Conservation (phyloP, 2,329 filamentous ascomycete genomes). For the Bipolaris oryzae region DNA sequence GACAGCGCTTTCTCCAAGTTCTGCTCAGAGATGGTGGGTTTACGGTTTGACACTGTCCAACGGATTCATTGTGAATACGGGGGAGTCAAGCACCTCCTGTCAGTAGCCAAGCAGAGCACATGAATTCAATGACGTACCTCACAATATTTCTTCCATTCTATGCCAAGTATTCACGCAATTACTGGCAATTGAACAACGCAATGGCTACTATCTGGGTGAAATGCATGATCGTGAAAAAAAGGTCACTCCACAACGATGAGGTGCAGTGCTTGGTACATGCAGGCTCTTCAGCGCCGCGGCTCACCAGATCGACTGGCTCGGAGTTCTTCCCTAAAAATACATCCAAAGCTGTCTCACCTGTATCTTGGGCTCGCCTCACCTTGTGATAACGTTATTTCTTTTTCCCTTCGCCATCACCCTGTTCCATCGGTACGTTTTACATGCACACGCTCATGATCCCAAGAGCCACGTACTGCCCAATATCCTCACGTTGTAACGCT, state of each 20-base stretch:
- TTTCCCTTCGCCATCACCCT: background rate
- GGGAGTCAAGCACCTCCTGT: background rate
- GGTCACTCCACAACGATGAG: background rate
- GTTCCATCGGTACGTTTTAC: background rate
- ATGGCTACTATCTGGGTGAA: background rate
- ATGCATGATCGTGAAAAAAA: constrained; percentile 3
- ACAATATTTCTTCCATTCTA: background rate
- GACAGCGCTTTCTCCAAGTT: background rate
- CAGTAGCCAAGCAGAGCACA: background rate
- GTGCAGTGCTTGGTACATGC: background rate
- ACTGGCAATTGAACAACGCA: constrained; percentile 28
- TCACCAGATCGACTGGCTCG: background rate
- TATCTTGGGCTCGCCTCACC: too few relatives aligned
- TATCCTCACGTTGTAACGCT: background rate
- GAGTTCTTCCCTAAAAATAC: background rate
- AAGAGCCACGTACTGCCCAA: background rate
- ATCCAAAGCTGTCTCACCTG: too few relatives aligned
- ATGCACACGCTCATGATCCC: background rate
- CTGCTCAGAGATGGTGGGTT: background rate
- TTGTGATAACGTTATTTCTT: background rate
- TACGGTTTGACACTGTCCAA: background rate
- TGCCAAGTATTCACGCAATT: background rate
- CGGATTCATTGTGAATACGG: background rate
- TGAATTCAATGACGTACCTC: background rate
- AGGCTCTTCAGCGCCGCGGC: background rate